These are phyloP conservation scores for Neurospora sp. DNA, from an alignment of 495 filamentous ascomycete genomes.

Conservation along the genomic window DNA sequence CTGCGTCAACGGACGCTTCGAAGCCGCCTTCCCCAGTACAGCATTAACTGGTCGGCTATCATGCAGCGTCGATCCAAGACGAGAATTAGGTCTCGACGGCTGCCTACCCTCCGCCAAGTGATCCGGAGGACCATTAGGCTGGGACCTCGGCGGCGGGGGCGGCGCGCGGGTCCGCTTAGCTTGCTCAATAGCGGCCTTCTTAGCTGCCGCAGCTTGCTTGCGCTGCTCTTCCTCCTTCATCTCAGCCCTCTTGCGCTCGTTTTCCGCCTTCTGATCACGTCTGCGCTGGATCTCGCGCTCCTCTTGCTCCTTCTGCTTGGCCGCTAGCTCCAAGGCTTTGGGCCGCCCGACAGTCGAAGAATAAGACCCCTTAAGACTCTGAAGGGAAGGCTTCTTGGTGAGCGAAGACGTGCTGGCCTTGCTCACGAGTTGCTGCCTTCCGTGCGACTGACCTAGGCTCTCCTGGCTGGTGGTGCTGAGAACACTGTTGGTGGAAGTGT, in stretches of 20 bases:
- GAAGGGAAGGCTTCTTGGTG: conserved; percentile 51
- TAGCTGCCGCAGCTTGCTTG: conserved; percentile 33
- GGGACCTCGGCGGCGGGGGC: conserved; percentile 38
- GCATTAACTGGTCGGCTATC: conserved; percentile 38
- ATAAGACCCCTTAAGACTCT: conserved; percentile 58
- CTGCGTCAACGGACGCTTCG: conserved; percentile 41
- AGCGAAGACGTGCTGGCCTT: conserved; percentile 61
- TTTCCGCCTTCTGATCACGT: conserved; percentile 64
- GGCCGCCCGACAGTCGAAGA: conserved; percentile 45
- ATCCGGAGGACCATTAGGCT: conserved; percentile 39
- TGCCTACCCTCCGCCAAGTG: conserved; percentile 22
- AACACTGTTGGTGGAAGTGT: conserved; percentile 44
- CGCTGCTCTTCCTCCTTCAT: conserved; percentile 37
- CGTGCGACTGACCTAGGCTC: conserved; percentile 32
- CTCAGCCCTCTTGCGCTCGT: conserved; percentile 61
- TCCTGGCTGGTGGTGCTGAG: conserved; percentile 52
- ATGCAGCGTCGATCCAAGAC: conserved; percentile 29
- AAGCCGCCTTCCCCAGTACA: conserved; percentile 30
- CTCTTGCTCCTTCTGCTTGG: conserved; percentile 67
- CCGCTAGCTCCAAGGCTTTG: conserved; percentile 55
- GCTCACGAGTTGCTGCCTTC: conserved; percentile 36
- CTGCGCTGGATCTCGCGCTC: conserved; percentile 69
- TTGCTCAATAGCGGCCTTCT: conserved; percentile 66
- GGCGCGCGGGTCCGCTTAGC: conserved; percentile 45
- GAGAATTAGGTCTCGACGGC: conserved; percentile 29